phyloP scores from a whole-genome alignment of 805 yeast genomes.

The Candida ficus region DNA sequence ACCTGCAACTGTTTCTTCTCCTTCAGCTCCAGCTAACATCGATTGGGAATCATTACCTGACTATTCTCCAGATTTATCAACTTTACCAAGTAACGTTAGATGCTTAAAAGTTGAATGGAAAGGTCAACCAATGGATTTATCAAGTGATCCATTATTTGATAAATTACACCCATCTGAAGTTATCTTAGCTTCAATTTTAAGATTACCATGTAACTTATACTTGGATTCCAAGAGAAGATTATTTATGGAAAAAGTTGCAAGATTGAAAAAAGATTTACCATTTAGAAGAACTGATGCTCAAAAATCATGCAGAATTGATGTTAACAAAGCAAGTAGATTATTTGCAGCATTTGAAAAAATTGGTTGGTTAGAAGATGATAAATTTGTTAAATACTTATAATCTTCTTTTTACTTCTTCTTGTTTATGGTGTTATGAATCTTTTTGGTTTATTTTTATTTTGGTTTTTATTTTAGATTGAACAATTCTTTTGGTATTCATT shows the following conservation, averaged over 20 bases:
- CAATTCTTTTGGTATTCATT: not conserved
- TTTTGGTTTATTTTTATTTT: not conserved
- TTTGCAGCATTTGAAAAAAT: conserved; percentile 92
- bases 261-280: conserved; percentile 69
- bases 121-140: conserved; percentile 93
- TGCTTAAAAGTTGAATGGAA: conserved; percentile 93
- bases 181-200: conserved; percentile 75
- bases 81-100: conserved; percentile 66
- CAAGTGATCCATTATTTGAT: conserved; percentile 64
- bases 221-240: conserved; percentile 79
- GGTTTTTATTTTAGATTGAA: not conserved
- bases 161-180: conserved; percentile 91
- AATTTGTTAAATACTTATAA: conserved; percentile 47
- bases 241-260: conserved; percentile 81
- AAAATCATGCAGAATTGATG: conserved; percentile 96
- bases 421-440: conserved; percentile 18
- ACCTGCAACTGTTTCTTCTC: conserved; percentile 35
- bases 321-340: conserved; percentile 88
- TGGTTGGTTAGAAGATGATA: conserved; percentile 87
- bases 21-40: conserved; percentile 41
- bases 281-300: conserved; percentile 98
- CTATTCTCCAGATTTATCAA: conserved; percentile 64
- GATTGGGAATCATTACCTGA: conserved; percentile 75
- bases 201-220: conserved; percentile 84
- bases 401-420: not conserved